Conservation (phyloP, 169 alveolate genomes). For the Cryptosporidium sp. region DNA sequence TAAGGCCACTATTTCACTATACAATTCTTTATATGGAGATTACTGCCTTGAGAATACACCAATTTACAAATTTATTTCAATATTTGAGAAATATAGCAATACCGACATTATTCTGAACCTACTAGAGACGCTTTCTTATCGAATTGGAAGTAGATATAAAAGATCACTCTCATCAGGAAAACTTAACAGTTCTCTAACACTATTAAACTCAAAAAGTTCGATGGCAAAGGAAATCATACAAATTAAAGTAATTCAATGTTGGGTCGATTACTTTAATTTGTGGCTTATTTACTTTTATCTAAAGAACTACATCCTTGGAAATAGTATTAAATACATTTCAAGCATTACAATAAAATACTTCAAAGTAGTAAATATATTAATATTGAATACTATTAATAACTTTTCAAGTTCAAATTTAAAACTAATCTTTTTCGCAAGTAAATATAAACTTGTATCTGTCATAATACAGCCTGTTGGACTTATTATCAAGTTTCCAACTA, state of each 20-base stretch:
- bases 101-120: conserved; percentile 6
- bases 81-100: conserved; percentile 12
- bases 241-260: conserved; percentile 23
- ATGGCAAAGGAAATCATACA: conserved; percentile 9
- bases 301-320: conserved; percentile 29
- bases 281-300: conserved; percentile 51
- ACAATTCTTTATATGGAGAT: neutral
- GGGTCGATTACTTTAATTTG: conserved; percentile 44
- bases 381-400: neutral
- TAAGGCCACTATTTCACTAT: conserved; percentile 4
- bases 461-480: neutral
- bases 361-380: conserved; percentile 12
- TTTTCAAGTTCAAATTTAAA: neutral
- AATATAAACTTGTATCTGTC: neutral
- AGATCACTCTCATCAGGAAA: neutral
- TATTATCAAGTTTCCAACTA: neutral
- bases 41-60: neutral
- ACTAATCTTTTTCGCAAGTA: neutral
- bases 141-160: neutral
- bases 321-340: conserved; percentile 7
- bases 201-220: conserved; percentile 22
- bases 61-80: neutral
- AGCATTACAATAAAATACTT: neutral
- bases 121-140: conserved; percentile 8
- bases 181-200: neutral